Base-by-base conservation (phyloP, 2,329 filamentous ascomycete species). In the Monosporascus sp. region DNA sequence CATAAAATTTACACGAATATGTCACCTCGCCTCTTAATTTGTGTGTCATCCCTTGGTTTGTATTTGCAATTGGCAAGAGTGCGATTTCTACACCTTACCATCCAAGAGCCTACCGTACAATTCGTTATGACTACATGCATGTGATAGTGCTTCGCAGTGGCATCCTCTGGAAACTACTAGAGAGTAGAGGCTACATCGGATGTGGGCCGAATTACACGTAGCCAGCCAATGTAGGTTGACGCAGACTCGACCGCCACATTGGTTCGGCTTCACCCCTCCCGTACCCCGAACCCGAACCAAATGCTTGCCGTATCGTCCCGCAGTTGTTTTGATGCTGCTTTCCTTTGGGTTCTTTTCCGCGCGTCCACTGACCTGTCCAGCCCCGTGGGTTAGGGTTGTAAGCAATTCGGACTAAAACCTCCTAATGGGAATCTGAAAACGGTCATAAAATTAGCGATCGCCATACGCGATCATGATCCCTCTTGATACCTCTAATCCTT, bases 401-500 rank as follows among this genome's bases (percentile, higher is more conserved):
- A 56, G 54, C 53, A 35, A 35, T 45, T 53, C 59, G 59, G 59
- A 61, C 54, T 55, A 60, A 61, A 60, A 50, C 53, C 56, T 61
- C 59, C 59, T 53, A 35, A 15, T 17, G 11, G 43, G 43, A 43
- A 53, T 48, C 50, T 50, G 52, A 35, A 51, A 54, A 56, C 35
- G 18, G 56, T n/a, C 54, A 55, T 39, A 52, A 58, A 56, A 53
- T 48, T 18, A 57, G 54, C 54, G 49, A 59, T 59, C 55, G 47
- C 51, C 54, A 49, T 49, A 52, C 54, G 58, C 25, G 53, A 55
- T 57, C 58, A 50, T 52, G 54, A 59, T 58, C 43, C 8, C 43
- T 17, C 20, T 14, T 18, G 43, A 15, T 22, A 18, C 18, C 9
- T 46, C 24, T 18, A 46, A 5, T 46, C 15, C 43, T 25, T 14